phyloP scores from a whole-genome alignment of 23 red algal genomes.

The Chondrus crispus region DNA sequence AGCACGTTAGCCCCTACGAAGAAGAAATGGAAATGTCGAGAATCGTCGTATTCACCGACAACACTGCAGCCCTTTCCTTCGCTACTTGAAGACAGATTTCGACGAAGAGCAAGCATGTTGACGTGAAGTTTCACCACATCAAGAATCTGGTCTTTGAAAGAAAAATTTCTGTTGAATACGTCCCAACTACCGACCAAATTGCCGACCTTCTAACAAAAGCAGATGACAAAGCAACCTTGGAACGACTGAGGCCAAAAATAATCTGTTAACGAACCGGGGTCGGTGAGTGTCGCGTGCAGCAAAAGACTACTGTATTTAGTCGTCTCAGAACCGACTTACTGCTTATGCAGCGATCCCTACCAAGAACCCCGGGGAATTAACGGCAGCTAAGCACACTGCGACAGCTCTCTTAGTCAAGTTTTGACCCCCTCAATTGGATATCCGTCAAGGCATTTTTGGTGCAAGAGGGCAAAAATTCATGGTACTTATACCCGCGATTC shows the following conservation, averaged over 20 bases:
- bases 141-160: neutral
- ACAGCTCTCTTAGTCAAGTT: no score
- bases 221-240: neutral
- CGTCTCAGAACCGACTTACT: no score
- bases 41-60: neutral
- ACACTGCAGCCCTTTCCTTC: neutral
- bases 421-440: no score
- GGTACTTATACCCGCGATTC: no score
- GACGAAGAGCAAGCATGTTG: constrained; percentile 34
- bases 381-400: no score
- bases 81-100: neutral
- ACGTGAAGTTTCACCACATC: neutral
- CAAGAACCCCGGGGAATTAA: no score
- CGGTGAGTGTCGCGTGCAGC: no score
- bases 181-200: neutral
- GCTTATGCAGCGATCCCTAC: no score
- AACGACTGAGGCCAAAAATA: neutral
- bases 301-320: no score
- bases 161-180: neutral
- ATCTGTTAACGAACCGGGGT: no score
- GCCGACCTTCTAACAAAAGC: constrained; percentile 31
- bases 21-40: neutral
- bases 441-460: no score
- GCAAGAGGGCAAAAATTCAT: no score
- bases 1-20: neutral